Conservation (phyloP, 768 basidiomycete genomes). For the Lyophyllum semitale region DNA sequence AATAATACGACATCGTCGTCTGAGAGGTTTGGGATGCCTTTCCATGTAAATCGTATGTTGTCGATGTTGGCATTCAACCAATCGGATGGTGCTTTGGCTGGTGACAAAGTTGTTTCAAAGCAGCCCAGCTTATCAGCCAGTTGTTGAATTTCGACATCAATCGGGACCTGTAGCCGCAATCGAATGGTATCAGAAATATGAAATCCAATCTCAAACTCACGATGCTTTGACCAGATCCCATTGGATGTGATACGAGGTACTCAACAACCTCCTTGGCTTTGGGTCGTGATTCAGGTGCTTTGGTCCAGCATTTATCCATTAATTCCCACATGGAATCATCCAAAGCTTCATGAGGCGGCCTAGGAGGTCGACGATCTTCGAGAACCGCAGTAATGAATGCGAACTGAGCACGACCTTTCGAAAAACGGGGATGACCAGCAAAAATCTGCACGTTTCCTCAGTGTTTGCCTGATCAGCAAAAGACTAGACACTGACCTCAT, state of each 20-base stretch:
- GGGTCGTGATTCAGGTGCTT: background rate
- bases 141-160: background rate
- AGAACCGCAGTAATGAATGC: conserved; percentile 2
- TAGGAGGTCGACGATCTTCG: background rate
- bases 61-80: background rate
- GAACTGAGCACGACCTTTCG: background rate
- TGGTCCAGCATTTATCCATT: conserved; percentile 10
- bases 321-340: conserved; percentile 8
- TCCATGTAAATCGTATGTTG: background rate
- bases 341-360: background rate
- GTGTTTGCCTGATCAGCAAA: background rate
- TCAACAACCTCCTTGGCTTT: background rate
- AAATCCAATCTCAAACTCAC: conserved; percentile 16
- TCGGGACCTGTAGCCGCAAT: no score
- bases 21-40: background rate
- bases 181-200: no score
- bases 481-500: background rate
- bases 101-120: background rate
- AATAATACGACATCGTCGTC: background rate
- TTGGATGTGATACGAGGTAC: conserved; percentile 11
- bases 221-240: conserved; percentile 29
- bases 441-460: background rate
- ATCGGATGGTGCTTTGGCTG: background rate
- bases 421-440: conserved; percentile 9
- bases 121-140: background rate